These are phyloP conservation scores for Linnemannia schmuckeri DNA, from an alignment of 192 early-diverging fungal genomes.

Conservation along the genomic window DNA sequence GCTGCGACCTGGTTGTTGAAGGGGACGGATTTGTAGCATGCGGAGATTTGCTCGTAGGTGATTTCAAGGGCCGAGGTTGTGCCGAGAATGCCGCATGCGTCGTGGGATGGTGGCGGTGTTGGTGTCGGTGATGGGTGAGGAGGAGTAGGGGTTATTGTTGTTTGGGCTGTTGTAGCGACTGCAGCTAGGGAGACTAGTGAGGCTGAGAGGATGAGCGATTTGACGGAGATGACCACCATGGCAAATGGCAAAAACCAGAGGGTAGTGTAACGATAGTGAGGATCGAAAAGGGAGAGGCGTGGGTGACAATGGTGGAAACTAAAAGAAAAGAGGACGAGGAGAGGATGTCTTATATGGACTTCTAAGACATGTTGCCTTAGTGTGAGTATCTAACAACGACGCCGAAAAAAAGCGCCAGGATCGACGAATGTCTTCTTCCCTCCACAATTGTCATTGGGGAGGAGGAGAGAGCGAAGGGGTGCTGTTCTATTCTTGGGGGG, in stretches of 20 bases:
- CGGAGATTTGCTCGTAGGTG: constrained; percentile 1
- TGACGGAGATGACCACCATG: constrained; percentile 7
- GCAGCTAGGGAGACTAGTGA: constrained; percentile 3
- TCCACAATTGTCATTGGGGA: no score
- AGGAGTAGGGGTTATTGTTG: neutral
- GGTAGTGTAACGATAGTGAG: neutral
- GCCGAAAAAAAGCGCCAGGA: no score
- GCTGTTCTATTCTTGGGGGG: no score
- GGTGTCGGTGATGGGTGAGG: neutral
- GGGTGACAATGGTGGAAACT: neutral
- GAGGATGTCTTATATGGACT: no score
- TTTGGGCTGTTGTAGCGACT: neutral
- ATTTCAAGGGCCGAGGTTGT: neutral
- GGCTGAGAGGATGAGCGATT: neutral
- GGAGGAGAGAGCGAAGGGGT: no score
- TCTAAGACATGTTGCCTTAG: no score
- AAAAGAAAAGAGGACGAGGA: neutral
- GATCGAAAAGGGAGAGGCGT: no score
- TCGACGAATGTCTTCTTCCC: no score
- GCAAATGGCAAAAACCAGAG: neutral
- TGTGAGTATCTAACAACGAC: no score
- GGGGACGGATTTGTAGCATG: constrained; percentile 19
- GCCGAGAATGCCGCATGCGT: constrained; percentile 13
- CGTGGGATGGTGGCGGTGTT: neutral
- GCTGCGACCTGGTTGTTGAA: neutral